Base-by-base conservation (phyloP, 176 grass and related monocot genomes). In the Musa schizocarpa region DNA sequence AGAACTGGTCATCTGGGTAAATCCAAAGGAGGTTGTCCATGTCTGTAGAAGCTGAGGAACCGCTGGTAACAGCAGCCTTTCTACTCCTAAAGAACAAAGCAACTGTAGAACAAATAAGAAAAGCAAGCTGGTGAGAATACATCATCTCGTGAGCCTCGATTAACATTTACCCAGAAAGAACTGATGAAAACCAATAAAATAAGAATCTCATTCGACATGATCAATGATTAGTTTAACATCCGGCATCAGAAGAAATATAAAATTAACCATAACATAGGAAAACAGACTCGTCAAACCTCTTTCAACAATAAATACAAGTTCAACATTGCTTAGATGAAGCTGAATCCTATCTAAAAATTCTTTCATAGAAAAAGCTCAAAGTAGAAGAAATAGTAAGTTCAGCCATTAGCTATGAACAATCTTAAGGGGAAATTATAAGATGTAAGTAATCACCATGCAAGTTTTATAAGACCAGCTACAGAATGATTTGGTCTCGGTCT, bases 21-120 rank as follows among this genome's bases (percentile, higher is more conserved):
- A 95, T 67, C 81, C 83, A 72, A 95, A 90, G 22, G 80, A 84
- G 49, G 53, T 65, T 21, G 59, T 88, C 92, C 92, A 95, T 71
- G 79, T 95, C 61, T 84, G 62, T 7, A 90, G 52, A 73, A 90
- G 85, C 64, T 88, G 78, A 62, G 88, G 81, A 84, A 82, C 81
- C 63, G 88, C 85, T 7, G 88, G 85, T 68, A 95, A 74, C 11
- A 90, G n/a, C 71, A 95, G 80, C 73, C 76, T 87, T 74, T 95
- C 81, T 43, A 95, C 83, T 63, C 83, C 85, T 27, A 90, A 71
- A 19, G 26, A 71, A 53, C 61, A 65, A 68, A 95, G 80, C 59
- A 95, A 71, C 91, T 95, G 76, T 21, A 77, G 74, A 83, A 81
- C 63, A 53, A 81, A 61, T 48, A 52, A 65, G 82, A 54, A 51